Evolutionary conservation across 2,329 filamentous ascomycete genomes (phyloP).

Genomic region (Exophiala oligosperma): DNA sequence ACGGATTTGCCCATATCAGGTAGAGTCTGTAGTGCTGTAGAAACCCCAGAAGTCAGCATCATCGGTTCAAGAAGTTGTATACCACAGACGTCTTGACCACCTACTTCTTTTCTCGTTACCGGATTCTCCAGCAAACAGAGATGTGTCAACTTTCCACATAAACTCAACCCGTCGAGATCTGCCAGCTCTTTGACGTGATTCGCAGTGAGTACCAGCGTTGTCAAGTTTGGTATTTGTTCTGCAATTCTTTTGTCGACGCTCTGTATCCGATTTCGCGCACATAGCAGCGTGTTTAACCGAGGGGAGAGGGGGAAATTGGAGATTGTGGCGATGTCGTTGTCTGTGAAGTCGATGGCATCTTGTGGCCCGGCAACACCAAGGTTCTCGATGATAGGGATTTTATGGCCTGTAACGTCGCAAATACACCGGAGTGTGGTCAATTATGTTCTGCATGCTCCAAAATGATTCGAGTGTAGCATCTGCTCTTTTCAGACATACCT

Average conservation of each 20-base stretch:
- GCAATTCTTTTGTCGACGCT: slow-evolving; percentile 75
- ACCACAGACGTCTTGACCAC: slow-evolving; percentile 35
- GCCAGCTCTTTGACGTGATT: slow-evolving; percentile 83
- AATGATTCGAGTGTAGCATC: slow-evolving; percentile 75
- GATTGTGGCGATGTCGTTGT: slow-evolving; percentile 90
- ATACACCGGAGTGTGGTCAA: slow-evolving; percentile 71
- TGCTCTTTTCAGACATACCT: slow-evolving; percentile 97
- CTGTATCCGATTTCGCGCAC: slow-evolving; percentile 84
- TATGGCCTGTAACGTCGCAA: slow-evolving; percentile 74
- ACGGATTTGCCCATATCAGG: slow-evolving; percentile 83
- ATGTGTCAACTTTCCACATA: slow-evolving; percentile 71
- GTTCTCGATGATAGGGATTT: slow-evolving; percentile 97
- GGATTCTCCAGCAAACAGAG: slow-evolving; percentile 84
- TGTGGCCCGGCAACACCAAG: slow-evolving; percentile 89
- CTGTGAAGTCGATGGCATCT: slow-evolving; percentile 95
- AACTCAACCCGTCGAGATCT: slow-evolving; percentile 77
- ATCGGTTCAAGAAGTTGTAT: not conserved
- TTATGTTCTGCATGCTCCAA: slow-evolving; percentile 62
- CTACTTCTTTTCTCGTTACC: slow-evolving; percentile 85
- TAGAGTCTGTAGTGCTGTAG: slow-evolving; percentile 84
- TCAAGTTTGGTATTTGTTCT: slow-evolving; percentile 76
- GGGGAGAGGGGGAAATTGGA: slow-evolving; percentile 92
- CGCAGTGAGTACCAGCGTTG: slow-evolving; percentile 75
- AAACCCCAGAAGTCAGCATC: not conserved
- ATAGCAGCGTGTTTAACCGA: slow-evolving; percentile 80